phyloP scores from a whole-genome alignment of 2,329 filamentous ascomycete genomes.

The Aspergillus thermomutatus region DNA sequence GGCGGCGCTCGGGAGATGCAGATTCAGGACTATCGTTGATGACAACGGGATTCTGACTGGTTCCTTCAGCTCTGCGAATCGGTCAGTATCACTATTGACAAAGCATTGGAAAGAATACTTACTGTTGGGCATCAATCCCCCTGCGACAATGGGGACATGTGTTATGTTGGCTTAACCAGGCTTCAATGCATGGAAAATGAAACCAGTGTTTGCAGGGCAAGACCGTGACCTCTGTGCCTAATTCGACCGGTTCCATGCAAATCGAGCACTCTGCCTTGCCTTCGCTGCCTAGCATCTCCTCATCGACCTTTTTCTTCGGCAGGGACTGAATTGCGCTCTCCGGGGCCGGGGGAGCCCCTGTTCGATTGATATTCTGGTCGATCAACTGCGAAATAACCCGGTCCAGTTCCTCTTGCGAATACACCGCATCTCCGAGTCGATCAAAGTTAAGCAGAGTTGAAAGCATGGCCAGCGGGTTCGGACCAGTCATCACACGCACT shows the following conservation, averaged over 20 bases:
- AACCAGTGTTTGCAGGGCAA: constrained; percentile 94
- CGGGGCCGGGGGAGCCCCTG: constrained; percentile 78
- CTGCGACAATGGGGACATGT: constrained; percentile 68
- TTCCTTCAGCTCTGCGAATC: constrained; percentile 11
- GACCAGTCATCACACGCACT: constrained; percentile 19
- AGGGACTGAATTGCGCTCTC: constrained; percentile 70
- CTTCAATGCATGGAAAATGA: constrained; percentile 73
- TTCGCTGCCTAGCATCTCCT: constrained; percentile 66
- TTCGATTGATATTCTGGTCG: constrained; percentile 71
- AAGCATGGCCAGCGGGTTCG: constrained; percentile 47
- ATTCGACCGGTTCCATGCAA: constrained; percentile 79
- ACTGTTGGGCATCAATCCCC: constrained; percentile 30
- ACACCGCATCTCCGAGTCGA: constrained; percentile 74
- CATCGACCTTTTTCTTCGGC: constrained; percentile 66
- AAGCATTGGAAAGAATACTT: constrained; percentile 15
- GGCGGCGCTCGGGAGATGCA: constrained; percentile 6
- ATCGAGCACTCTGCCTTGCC: constrained; percentile 82
- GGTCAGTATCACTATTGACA: constrained; percentile 8
- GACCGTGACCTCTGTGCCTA: constrained; percentile 70
- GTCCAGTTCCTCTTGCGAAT: constrained; percentile 86
- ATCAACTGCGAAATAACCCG: constrained; percentile 83
- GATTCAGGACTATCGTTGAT: constrained; percentile 15
- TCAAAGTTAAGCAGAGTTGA: constrained; percentile 37
- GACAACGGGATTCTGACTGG: constrained; percentile 15
- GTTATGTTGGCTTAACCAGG: constrained; percentile 87